phyloP scores from a whole-genome alignment of 495 filamentous ascomycete species.

The Chaetomium tenue region DNA sequence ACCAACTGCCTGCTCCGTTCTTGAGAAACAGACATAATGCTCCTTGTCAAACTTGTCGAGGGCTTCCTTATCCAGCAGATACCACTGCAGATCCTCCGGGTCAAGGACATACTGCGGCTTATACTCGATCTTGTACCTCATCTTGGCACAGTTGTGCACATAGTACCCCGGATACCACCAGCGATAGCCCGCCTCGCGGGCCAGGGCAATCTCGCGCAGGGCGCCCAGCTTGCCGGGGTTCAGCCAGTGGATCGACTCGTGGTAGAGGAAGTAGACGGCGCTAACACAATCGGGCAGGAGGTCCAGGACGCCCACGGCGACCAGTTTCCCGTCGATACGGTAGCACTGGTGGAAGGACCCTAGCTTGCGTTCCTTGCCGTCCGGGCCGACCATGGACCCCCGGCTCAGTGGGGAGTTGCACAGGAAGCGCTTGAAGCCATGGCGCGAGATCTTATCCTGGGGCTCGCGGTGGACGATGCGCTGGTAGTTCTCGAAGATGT shows the following conservation, averaged over 20 bases:
- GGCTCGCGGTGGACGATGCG: slow-evolving; percentile 73
- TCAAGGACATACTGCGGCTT: slow-evolving; percentile 80
- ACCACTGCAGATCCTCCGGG: slow-evolving; percentile 73
- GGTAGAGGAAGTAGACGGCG: slow-evolving; percentile 93
- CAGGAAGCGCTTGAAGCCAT: slow-evolving; percentile 78
- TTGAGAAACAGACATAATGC: slow-evolving; percentile 67
- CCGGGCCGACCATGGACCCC: slow-evolving; percentile 42
- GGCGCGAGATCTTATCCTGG: slow-evolving; percentile 60
- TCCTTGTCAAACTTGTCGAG: slow-evolving; percentile 60
- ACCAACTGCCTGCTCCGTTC: slow-evolving; percentile 31
- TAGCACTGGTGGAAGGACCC: slow-evolving; percentile 98
- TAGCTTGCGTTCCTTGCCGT: slow-evolving; percentile 57
- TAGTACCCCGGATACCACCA: slow-evolving; percentile 57
- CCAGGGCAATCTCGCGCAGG: slow-evolving; percentile 76
- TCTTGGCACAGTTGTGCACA: slow-evolving; percentile 53
- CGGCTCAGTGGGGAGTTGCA: slow-evolving; percentile 73
- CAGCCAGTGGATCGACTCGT: slow-evolving; percentile 75
- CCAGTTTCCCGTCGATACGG: slow-evolving; percentile 79
- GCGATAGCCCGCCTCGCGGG: slow-evolving; percentile 69
- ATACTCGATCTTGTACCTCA: slow-evolving; percentile 84
- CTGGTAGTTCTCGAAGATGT: slow-evolving; percentile 85
- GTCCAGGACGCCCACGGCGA: slow-evolving; percentile 88
- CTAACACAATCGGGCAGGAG: slow-evolving; percentile 83
- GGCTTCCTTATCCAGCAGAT: slow-evolving; percentile 66
- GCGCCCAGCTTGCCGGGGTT: slow-evolving; percentile 87